Conservation (phyloP, 306 rosid genomes). For the Vigna angularis region DNA sequence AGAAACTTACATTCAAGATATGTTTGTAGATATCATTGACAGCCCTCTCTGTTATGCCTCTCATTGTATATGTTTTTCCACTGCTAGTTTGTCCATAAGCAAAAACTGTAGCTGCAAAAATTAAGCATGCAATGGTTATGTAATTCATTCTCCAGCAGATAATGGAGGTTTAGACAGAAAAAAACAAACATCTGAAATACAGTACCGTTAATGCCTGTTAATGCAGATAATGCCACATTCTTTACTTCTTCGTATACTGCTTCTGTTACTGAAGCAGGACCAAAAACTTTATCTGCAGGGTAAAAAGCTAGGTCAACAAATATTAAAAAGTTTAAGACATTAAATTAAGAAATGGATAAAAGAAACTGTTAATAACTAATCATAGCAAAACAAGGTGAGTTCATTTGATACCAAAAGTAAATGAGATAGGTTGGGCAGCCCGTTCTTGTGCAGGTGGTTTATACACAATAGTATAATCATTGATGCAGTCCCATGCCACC, state of each 20-base stretch:
- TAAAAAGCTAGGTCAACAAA: slow-evolving; percentile 35
- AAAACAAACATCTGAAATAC: slow-evolving; percentile 23
- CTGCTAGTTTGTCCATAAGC: slow-evolving; percentile 99
- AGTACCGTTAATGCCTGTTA: slow-evolving; percentile 95
- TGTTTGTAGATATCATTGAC: slow-evolving; percentile 90
- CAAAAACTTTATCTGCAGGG: slow-evolving; percentile 88
- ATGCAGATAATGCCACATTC: slow-evolving; percentile 87
- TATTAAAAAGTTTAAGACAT: slow-evolving; percentile 1
- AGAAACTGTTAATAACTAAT: not conserved
- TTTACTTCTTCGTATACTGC: slow-evolving; percentile 94
- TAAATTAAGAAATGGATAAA: not conserved
- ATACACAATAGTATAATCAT: slow-evolving; percentile 71
- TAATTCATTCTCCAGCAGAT: not conserved
- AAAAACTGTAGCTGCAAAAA: slow-evolving; percentile 84
- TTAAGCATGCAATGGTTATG: slow-evolving; percentile 25
- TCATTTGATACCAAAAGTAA: slow-evolving; percentile 79
- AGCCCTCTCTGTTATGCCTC: slow-evolving; percentile 99
- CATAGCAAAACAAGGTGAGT: not conserved
- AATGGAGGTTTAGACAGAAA: not conserved
- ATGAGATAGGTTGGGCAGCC: slow-evolving; percentile 66
- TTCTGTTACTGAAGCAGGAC: slow-evolving; percentile 75
- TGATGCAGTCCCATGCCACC: slow-evolving; percentile 95
- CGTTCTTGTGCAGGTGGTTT: slow-evolving; percentile 81
- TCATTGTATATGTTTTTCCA: slow-evolving; percentile 98
- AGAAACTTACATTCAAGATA: slow-evolving; percentile 76